Conservation (phyloP, 768 basidiomycete species). For the Lactarius hatsudake region DNA sequence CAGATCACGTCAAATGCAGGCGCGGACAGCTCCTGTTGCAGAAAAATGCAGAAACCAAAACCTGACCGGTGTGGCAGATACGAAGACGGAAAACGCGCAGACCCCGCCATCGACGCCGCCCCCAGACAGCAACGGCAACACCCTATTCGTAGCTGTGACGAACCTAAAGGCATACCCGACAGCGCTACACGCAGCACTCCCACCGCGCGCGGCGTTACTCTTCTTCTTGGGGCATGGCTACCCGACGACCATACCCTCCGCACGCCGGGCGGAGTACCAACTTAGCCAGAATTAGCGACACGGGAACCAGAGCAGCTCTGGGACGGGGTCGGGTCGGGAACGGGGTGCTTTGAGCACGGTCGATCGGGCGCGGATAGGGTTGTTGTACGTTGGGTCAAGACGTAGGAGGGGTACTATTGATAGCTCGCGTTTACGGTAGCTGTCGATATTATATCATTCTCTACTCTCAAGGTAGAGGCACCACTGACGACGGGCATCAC, state of each 20-base stretch:
- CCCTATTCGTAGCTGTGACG: conserved; percentile 31
- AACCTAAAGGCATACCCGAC: conserved; percentile 60
- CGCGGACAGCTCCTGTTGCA: background rate
- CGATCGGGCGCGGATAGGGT: conserved; percentile 72
- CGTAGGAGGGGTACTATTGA: background rate
- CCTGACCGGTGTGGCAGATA: background rate
- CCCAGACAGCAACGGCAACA: background rate
- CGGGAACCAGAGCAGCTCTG: conserved; percentile 65
- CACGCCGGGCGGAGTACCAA: conserved; percentile 7
- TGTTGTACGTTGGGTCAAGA: conserved; percentile 75
- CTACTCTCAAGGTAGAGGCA: background rate
- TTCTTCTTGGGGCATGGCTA: conserved; percentile 88
- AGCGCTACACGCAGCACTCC: conserved; percentile 64
- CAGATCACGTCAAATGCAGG: background rate
- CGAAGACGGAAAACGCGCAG: background rate
- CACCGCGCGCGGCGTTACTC: conserved; percentile 51
- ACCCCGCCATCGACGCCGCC: conserved; percentile 28
- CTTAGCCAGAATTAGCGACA: conserved; percentile 58
- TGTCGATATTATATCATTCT: background rate
- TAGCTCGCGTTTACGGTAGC: background rate
- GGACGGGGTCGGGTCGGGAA: no score
- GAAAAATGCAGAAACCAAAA: background rate
- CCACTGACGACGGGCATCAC: background rate
- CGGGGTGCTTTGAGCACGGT: conserved; percentile 58
- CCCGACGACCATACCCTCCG: conserved; percentile 70